Conservation (phyloP, 805 yeast species). For the Candida methanosorbosa region DNA sequence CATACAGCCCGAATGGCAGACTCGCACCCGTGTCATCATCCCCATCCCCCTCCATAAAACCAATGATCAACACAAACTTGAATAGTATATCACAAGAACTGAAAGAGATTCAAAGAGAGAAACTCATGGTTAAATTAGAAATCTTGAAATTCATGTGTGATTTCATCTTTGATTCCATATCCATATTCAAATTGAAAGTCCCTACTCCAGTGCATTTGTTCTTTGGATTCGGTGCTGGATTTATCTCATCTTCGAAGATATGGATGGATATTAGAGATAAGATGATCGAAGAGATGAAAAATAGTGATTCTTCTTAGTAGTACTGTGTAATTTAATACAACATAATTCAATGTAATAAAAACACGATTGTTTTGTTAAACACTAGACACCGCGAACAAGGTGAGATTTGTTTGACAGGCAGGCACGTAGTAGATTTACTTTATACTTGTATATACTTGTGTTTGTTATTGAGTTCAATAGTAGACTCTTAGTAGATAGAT, state of each 20-base stretch:
- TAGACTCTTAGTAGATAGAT: no score
- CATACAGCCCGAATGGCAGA: background rate
- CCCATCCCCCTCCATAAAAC: constrained; percentile 4
- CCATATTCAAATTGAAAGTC: constrained; percentile 31
- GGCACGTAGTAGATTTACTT: background rate
- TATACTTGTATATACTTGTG: no score
- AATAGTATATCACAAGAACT: constrained; percentile 16
- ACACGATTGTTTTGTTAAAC: no score
- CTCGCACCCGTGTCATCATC: background rate
- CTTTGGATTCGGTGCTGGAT: constrained; percentile 25
- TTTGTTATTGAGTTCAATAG: no score
- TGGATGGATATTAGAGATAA: constrained; percentile 17
- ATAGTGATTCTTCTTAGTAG: background rate
- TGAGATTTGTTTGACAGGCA: background rate
- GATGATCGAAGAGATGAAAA: background rate
- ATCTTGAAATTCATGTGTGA: constrained; percentile 35
- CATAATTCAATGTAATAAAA: no score
- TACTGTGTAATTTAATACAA: no score
- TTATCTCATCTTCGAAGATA: constrained; percentile 21
- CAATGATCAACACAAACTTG: background rate
- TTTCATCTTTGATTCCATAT: constrained; percentile 37
- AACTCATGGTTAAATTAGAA: constrained; percentile 29
- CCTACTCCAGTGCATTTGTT: constrained; percentile 19
- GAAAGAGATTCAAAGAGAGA: constrained; percentile 25
- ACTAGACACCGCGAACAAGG: background rate